Conservation (phyloP, 495 filamentous ascomycete species). For the Talaromyces ruber region DNA sequence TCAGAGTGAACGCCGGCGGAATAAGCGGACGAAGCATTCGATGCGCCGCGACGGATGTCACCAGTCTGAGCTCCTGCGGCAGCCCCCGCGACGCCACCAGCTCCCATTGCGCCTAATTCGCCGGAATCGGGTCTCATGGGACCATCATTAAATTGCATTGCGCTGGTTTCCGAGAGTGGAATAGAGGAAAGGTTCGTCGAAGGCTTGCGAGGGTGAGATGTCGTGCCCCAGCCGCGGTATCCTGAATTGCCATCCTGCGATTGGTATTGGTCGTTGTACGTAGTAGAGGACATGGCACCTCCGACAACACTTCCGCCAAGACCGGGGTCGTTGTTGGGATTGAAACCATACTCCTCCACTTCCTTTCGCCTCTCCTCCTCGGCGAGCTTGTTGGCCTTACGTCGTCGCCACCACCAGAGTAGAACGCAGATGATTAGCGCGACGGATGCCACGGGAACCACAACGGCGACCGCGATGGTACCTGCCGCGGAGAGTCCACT, state of each 20-base stretch:
- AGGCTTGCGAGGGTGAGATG: conserved; percentile 69
- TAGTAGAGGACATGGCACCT: conserved; percentile 23
- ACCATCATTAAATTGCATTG: conserved; percentile 58
- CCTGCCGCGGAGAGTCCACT: conserved; percentile 50
- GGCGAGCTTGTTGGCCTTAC: conserved; percentile 74
- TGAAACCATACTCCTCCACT: conserved; percentile 92
- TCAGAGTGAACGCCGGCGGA: conserved; percentile 78
- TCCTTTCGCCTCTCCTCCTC: conserved; percentile 87
- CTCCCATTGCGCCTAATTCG: conserved; percentile 66
- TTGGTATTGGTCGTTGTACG: conserved; percentile 33
- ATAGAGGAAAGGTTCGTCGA: conserved; percentile 74
- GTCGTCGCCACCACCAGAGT: conserved; percentile 78
- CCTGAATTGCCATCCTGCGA: conserved; percentile 62
- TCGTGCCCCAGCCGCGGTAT: conserved; percentile 94
- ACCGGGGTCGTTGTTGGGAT: conserved; percentile 87
- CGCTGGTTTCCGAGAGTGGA: conserved; percentile 60
- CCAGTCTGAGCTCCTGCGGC: conserved; percentile 51
- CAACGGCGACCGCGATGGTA: conserved; percentile 85
- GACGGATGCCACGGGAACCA: conserved; percentile 85
- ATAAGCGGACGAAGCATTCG: conserved; percentile 94
- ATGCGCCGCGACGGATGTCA: conserved; percentile 80
- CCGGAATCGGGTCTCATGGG: conserved; percentile 48
- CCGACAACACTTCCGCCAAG: conserved; percentile 51
- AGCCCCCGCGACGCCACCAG: conserved; percentile 61
- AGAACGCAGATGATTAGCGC: conserved; percentile 69